A percentile compares a stretch with the other conserved stretches of the same genome.
phyloP scores from a whole-genome alignment of 1,139 yeast species.

The Lodderomyces orthopsilosis region DNA sequence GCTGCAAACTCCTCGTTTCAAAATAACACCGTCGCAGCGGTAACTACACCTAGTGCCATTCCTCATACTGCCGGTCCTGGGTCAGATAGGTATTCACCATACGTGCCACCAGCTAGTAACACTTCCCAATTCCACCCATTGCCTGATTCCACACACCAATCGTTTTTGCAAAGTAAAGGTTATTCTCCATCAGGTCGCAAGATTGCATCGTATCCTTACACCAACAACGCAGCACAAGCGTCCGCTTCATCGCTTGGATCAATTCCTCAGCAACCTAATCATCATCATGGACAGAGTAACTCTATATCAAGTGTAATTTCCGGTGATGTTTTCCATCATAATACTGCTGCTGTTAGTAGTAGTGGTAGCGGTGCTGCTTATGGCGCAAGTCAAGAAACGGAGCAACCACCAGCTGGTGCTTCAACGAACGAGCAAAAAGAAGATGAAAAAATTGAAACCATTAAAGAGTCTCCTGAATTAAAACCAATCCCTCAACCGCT shows the following conservation, averaged over 20 bases:
- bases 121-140: not conserved
- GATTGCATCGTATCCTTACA: constrained; percentile 8
- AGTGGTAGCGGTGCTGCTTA: no score
- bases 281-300: constrained; percentile 16
- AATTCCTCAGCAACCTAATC: constrained; percentile 2
- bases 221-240: constrained; percentile 7
- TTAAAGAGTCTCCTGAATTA: constrained; percentile 17
- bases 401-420: constrained; percentile 2
- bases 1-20: constrained; percentile 7
- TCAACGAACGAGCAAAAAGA: constrained; percentile 14
- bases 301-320: constrained; percentile 27
- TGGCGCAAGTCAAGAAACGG: no score
- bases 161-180: constrained; percentile 1
- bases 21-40: constrained; percentile 15
- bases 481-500: constrained; percentile 3
- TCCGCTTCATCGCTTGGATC: constrained; percentile 15
- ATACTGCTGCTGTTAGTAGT: constrained; percentile 6
- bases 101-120: not conserved
- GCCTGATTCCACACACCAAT: not conserved
- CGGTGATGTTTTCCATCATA: constrained; percentile 16
- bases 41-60: not conserved
- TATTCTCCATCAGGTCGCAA: constrained; percentile 10
- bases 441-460: constrained; percentile 22
- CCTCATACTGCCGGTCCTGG: constrained; percentile 1
- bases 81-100: not conserved